A percentile compares a stretch with the other conserved stretches of the same genome.
phyloP scores from a whole-genome alignment of 2,329 filamentous ascomycete genomes.

The Graphium sp. region DNA sequence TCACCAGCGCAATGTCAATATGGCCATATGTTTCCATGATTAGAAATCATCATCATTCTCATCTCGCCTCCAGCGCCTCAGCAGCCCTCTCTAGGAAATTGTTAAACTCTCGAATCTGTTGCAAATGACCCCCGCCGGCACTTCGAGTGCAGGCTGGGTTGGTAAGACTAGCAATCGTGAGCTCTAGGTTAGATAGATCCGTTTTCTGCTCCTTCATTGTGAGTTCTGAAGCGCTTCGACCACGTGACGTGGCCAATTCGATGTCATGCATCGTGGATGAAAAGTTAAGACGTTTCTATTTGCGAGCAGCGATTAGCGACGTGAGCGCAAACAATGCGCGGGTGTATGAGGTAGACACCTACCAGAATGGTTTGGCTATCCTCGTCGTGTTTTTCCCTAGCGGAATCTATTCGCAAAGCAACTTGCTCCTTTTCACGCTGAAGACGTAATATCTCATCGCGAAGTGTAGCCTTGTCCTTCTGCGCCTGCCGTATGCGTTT shows the following conservation, averaged over 20 bases:
- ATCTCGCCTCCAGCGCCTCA: slow-evolving; percentile 31
- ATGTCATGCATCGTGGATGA: slow-evolving; percentile 45
- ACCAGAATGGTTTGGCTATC: slow-evolving; percentile 34
- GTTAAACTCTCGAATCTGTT: slow-evolving; percentile 44
- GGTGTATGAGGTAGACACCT: too few species aligned
- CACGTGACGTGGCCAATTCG: slow-evolving; percentile 36
- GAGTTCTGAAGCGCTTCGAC: slow-evolving; percentile 28
- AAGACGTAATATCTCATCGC: slow-evolving; percentile 42
- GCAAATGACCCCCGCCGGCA: slow-evolving; percentile 32
- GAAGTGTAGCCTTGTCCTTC: slow-evolving; percentile 36
- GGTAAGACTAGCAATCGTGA: slow-evolving; percentile 35
- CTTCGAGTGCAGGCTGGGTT: slow-evolving; percentile 33
- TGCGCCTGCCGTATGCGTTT: slow-evolving; percentile 40
- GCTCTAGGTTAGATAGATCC: slow-evolving; percentile 38
- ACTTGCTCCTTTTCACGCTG: slow-evolving; percentile 44
- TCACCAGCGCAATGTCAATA: too few species aligned
- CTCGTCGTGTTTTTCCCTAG: slow-evolving; percentile 41
- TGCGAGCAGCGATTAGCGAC: too few species aligned
- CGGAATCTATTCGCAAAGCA: slow-evolving; percentile 42
- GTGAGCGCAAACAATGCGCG: too few species aligned
- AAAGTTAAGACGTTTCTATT: slow-evolving; percentile 28
- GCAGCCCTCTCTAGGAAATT: slow-evolving; percentile 45
- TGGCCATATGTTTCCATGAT: too few species aligned
- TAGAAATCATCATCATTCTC: too few species aligned
- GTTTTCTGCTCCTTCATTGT: slow-evolving; percentile 27